Evolutionary conservation across 305 asterid genomes (phyloP), one percentile per base, ranked within the genome.

Genomic region (Solanum hybrid): DNA sequence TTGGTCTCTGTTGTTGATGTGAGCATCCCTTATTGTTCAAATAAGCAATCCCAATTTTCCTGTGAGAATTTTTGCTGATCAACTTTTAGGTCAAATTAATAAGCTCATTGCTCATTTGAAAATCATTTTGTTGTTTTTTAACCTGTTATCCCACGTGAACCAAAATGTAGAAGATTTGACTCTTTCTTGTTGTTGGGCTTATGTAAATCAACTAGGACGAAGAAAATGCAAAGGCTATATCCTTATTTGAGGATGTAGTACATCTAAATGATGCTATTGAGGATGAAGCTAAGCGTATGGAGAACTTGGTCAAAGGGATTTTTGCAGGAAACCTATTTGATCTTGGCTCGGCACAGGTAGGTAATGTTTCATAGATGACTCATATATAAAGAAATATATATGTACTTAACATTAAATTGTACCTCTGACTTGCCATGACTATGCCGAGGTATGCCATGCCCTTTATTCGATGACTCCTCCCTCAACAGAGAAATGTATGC

Each of bases 311-410:
- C 51, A 93, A 98, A 93, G 99, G 99, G 89, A 94, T 97, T 88
- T 95, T 97, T 95, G 99, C 99, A 20, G 99, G 99, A 86, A 96
- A 97, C 93, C 93, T 97, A 91, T 97, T 97, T 93, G 99, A 96
- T 92, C 99, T 97, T 92, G 99, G 99, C 91, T 97, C 98, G 24
- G 99, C 99, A 89, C 94, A 97, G 98, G 98, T 97, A 93, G 90
- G 81, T 80, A 87, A 35, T 67, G 10, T 22, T 76, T 42, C 73
- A 42, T 40, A 42, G 69, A 81, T 81, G 35, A 24, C 69, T 26
- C 67, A 14, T 82, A 8, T 10, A 82, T 16, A 42, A 28, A 26
- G 71, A 82, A 28, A 82, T 82, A 11, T 82, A 11, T 39, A 14
- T 82, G 73, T 42, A 6, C 64, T 82, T 8, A 40, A 40, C 37